A percentile compares a stretch with the other conserved stretches of the same genome.
phyloP scores from a whole-genome alignment of 148 eudicot genomes.

The Amaranthus cruentus region DNA sequence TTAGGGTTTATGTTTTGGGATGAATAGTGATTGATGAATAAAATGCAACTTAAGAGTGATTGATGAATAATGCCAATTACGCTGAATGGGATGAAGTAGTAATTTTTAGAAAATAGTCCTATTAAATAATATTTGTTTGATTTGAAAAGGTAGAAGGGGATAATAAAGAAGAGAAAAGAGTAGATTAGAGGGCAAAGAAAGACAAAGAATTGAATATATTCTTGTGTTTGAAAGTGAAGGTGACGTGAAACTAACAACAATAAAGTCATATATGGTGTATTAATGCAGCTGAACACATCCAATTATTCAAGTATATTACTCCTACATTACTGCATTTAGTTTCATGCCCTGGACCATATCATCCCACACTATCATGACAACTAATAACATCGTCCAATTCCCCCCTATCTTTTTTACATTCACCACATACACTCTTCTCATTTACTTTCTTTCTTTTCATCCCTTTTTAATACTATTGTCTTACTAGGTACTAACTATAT shows the following conservation, averaged over 20 bases:
- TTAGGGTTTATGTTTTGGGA: too few species aligned
- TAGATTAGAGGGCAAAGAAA: not conserved
- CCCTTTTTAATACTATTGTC: not conserved
- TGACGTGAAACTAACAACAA: slow-evolving; percentile 48
- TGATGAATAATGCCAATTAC: too few species aligned
- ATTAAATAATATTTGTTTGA: not conserved
- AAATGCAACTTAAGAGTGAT: too few species aligned
- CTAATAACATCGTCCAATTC: slow-evolving; percentile 9
- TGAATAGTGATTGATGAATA: too few species aligned
- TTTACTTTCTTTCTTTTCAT: not conserved
- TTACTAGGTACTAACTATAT: too few species aligned
- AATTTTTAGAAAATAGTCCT: too few species aligned
- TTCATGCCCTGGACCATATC: slow-evolving; percentile 21
- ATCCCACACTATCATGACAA: slow-evolving; percentile 15
- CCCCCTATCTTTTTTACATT: not conserved
- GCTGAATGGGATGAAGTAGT: too few species aligned
- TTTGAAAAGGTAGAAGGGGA: not conserved
- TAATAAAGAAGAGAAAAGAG: not conserved
- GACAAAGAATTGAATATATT: slow-evolving; percentile 13
- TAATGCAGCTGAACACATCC: slow-evolving; percentile 29
- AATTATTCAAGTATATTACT: slow-evolving; percentile 20
- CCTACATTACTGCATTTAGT: slow-evolving; percentile 16
- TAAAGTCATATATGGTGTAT: slow-evolving; percentile 22
- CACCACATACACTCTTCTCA: too few species aligned
- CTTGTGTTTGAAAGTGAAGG: slow-evolving; percentile 31